Percentiles rank a stretch among this genome's conserved stretches.
phyloP scores from a whole-genome alignment of 169 alveolate genomes.

The Plasmodium gaboni region DNA sequence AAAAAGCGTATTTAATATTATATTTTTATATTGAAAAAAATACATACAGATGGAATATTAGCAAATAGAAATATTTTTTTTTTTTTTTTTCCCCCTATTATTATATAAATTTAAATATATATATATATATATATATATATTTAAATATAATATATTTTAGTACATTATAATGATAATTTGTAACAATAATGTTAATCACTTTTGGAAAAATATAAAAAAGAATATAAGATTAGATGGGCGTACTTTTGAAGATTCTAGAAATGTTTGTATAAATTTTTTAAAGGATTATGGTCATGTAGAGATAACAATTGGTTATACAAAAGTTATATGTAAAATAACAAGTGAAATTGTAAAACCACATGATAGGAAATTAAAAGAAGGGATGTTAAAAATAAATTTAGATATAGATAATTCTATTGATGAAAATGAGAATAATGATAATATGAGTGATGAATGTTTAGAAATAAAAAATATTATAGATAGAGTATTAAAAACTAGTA shows the following conservation, averaged over 20 bases:
- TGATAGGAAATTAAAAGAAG: slow-evolving; percentile 57
- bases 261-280: slow-evolving; percentile 49
- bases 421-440: slow-evolving; percentile 13
- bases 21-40: too few relatives aligned
- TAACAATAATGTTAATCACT: slow-evolving; percentile 45
- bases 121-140: background rate
- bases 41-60: too few relatives aligned
- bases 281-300: slow-evolving; percentile 65
- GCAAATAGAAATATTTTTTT: too few relatives aligned
- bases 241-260: slow-evolving; percentile 57
- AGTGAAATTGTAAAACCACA: slow-evolving; percentile 68
- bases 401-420: slow-evolving; percentile 54
- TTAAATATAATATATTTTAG: background rate
- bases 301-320: slow-evolving; percentile 45
- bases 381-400: slow-evolving; percentile 50
- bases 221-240: slow-evolving; percentile 65
- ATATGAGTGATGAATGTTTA: slow-evolving; percentile 55
- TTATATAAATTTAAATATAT: background rate
- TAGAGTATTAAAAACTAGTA: slow-evolving; percentile 59
- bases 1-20: too few relatives aligned
- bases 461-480: slow-evolving; percentile 64
- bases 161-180: slow-evolving; percentile 37
- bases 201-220: slow-evolving; percentile 56
- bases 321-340: slow-evolving; percentile 61
- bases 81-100: background rate